These are phyloP conservation scores for Scalesia atractyloides DNA, from an alignment of 129 eudicot species.

Conservation along the genomic window DNA sequence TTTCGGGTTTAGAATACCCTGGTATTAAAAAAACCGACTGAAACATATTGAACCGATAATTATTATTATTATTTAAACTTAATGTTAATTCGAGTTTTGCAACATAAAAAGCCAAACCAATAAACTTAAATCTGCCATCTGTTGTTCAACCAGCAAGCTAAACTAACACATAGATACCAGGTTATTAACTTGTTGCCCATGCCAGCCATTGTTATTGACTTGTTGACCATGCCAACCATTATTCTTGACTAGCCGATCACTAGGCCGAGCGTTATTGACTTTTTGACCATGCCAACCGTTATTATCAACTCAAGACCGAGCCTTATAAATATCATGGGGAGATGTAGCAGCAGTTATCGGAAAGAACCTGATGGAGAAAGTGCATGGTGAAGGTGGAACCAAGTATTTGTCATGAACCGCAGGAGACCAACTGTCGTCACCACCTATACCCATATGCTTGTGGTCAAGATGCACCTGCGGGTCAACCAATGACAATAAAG, in stretches of 20 bases:
- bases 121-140: not conserved
- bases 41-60: not conserved
- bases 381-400: slow-evolving; percentile 71
- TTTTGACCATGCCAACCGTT: slow-evolving; percentile 14
- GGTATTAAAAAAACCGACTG: too few relatives aligned
- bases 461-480: slow-evolving; percentile 96
- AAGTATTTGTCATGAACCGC: slow-evolving; percentile 76
- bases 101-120: slow-evolving; percentile 9
- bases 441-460: slow-evolving; percentile 99
- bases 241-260: slow-evolving; percentile 12
- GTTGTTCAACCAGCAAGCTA: slow-evolving; percentile 13
- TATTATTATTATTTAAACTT: slow-evolving; percentile 2
- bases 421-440: slow-evolving; percentile 97
- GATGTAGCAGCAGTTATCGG: slow-evolving; percentile 55
- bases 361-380: slow-evolving; percentile 63
- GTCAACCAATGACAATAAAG: not conserved
- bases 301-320: slow-evolving; percentile 37
- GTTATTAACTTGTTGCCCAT: slow-evolving; percentile 21
- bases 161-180: slow-evolving; percentile 13
- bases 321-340: slow-evolving; percentile 48
- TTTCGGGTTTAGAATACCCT: too few relatives aligned
- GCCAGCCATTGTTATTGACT: slow-evolving; percentile 13
- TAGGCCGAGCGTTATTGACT: slow-evolving; percentile 9
- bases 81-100: slow-evolving; percentile 11
- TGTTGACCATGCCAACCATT: slow-evolving; percentile 16